phyloP scores from a whole-genome alignment of 164 flowering plant species.

The Protea cynaroides region DNA sequence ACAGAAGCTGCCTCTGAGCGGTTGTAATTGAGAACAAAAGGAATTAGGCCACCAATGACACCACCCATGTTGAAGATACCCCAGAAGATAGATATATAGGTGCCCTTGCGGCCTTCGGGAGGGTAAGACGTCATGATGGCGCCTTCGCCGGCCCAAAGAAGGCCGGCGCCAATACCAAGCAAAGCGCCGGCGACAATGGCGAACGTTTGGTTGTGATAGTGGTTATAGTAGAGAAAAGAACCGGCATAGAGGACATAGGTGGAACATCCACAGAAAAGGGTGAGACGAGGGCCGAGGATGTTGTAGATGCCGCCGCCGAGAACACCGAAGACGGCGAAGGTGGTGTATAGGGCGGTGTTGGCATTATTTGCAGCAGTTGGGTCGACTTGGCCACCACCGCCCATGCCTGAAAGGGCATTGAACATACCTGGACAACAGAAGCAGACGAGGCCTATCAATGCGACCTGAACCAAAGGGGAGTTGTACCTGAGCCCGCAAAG shows the following conservation, averaged over 20 bases:
- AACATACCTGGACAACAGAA: conserved; percentile 99
- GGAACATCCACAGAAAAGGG: conserved; percentile 61
- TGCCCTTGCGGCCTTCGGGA: conserved; percentile 53
- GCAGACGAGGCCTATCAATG: conserved; percentile 75
- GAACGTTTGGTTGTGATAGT: conserved; percentile 52
- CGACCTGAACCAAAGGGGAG: conserved; percentile 73
- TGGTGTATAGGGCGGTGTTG: conserved; percentile 83
- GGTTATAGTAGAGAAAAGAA: conserved; percentile 82
- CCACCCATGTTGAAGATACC: conserved; percentile 92
- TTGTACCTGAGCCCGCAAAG: conserved; percentile 65
- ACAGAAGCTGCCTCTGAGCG: conserved; percentile 55
- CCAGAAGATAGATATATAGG: conserved; percentile 84
- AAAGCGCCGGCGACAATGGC: conserved; percentile 69
- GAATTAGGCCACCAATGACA: conserved; percentile 88
- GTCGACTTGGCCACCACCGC: conserved; percentile 95
- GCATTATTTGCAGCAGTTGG: conserved; percentile 83
- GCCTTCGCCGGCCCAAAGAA: conserved; percentile 89
- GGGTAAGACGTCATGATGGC: conserved; percentile 98
- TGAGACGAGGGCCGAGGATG: conserved; percentile 67
- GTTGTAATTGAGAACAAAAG: conserved; percentile 63
- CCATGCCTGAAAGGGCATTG: conserved; percentile 93
- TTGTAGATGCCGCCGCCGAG: conserved; percentile 90
- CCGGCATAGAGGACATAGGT: conserved; percentile 82
- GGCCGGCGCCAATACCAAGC: conserved; percentile 86
- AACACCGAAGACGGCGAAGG: conserved; percentile 82